phyloP scores from a whole-genome alignment of 2,329 filamentous ascomycete species.

The Fusarium domesticum region DNA sequence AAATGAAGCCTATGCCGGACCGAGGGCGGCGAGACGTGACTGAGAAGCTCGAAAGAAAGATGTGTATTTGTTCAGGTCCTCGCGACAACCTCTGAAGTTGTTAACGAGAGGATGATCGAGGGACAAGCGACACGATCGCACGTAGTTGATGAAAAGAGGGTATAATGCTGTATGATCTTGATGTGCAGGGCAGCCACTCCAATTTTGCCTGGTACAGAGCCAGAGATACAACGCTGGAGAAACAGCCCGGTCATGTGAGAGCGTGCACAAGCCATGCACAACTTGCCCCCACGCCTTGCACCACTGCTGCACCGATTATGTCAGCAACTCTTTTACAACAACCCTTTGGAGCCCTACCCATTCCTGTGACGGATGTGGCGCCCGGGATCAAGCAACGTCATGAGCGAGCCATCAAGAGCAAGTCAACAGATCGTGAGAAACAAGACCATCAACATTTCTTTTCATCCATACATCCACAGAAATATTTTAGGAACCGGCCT shows the following conservation, averaged over 20 bases:
- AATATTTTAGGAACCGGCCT: neutral
- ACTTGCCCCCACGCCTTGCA: neutral
- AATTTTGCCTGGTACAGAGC: constrained; percentile 17
- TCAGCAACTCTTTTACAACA: neutral
- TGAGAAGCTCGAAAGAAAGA: constrained; percentile 1
- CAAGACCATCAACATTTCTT: constrained; percentile 1
- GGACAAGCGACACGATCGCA: constrained; percentile 13
- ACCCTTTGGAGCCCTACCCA: neutral
- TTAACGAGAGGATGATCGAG: constrained; percentile 1
- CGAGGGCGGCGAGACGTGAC: constrained; percentile 10
- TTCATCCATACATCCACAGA: neutral
- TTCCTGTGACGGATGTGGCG: constrained; percentile 10
- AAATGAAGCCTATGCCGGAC: neutral
- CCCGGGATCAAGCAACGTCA: constrained; percentile 4
- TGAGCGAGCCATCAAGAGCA: neutral
- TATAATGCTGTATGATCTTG: constrained; percentile 10
- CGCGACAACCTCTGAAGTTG: constrained; percentile 2
- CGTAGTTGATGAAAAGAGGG: constrained; percentile 18
- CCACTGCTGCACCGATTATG: neutral
- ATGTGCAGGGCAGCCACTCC: constrained; percentile 19
- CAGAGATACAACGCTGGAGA: constrained; percentile 12
- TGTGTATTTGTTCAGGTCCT: constrained; percentile 1
- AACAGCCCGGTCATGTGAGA: constrained; percentile 34
- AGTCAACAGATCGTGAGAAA: too few relatives aligned
- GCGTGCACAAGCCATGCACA: constrained; percentile 24